A percentile compares a stretch with the other conserved stretches of the same genome.
Conservation (phyloP, 257 asterid species). For the Scutellaria baicalensis region DNA sequence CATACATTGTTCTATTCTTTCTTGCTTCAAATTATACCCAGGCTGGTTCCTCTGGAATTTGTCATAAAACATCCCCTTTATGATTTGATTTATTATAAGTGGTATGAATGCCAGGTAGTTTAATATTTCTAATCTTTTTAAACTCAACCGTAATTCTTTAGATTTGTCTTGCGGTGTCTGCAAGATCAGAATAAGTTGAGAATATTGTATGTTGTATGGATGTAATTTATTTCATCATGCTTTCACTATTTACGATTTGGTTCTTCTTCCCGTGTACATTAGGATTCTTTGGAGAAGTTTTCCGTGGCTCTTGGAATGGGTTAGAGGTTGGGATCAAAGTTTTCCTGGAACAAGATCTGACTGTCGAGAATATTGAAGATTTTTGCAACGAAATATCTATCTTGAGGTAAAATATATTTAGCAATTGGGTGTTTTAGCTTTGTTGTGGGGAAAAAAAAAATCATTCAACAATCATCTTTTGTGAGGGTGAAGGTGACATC, state of each 20-base stretch:
- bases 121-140: neutral
- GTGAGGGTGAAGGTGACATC: neutral
- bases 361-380: slow-evolving; percentile 79
- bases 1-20: neutral
- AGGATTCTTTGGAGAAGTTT: slow-evolving; percentile 97
- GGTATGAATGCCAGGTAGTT: neutral
- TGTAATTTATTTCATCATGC: neutral
- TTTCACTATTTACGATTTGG: neutral
- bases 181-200: too few relatives aligned
- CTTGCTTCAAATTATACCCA: neutral
- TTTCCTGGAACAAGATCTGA: slow-evolving; percentile 73
- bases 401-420: slow-evolving; percentile 46
- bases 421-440: slow-evolving; percentile 1
- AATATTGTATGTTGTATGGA: too few relatives aligned
- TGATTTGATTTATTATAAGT: neutral
- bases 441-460: neutral
- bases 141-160: too few relatives aligned
- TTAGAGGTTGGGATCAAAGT: slow-evolving; percentile 75
- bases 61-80: neutral
- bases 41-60: neutral
- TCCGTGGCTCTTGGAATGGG: slow-evolving; percentile 87
- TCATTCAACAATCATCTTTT: neutral
- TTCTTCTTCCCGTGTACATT: slow-evolving; percentile 4
- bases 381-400: slow-evolving; percentile 86
- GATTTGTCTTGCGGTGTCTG: too few relatives aligned